A percentile compares a stretch with the other conserved stretches of the same genome.
Conservation (phyloP, 768 basidiomycete genomes). For the Tulasnella sp. region DNA sequence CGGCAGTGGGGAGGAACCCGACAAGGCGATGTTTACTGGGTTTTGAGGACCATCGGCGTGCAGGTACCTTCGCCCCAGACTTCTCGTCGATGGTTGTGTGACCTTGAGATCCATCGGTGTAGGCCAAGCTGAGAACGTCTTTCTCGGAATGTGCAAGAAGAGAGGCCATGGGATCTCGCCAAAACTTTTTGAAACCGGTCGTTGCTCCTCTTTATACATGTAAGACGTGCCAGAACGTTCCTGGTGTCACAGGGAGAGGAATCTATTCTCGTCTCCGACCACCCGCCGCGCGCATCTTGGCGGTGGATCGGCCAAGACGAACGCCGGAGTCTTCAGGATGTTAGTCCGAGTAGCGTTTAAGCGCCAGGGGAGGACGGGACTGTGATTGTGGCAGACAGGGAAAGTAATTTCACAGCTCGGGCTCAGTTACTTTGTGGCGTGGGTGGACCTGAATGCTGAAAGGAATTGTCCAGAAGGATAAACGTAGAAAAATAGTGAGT, state of each 20-base stretch:
- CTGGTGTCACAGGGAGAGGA: background rate
- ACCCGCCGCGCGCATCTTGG: background rate
- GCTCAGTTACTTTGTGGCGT: background rate
- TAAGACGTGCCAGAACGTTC: background rate
- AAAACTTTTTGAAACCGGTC: background rate
- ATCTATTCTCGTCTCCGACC: background rate
- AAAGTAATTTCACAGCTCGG: background rate
- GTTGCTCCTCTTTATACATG: background rate
- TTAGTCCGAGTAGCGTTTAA: background rate
- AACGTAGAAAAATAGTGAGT: no score
- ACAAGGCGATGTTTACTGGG: conserved; percentile 10
- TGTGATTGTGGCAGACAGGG: conserved; percentile 8
- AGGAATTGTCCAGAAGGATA: no score
- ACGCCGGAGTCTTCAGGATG: background rate
- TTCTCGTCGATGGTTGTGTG: background rate
- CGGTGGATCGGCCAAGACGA: background rate
- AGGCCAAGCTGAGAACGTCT: background rate
- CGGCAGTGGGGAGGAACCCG: background rate
- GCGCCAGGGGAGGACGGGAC: background rate
- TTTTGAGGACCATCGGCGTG: background rate
- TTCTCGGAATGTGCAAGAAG: background rate
- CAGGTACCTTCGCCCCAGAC: background rate
- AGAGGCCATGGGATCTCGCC: background rate
- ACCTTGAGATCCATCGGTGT: background rate
- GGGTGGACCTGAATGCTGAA: no score